Base-by-base conservation (phyloP, 2,329 filamentous ascomycete species). In the Pseudogymnoascus sp. region DNA sequence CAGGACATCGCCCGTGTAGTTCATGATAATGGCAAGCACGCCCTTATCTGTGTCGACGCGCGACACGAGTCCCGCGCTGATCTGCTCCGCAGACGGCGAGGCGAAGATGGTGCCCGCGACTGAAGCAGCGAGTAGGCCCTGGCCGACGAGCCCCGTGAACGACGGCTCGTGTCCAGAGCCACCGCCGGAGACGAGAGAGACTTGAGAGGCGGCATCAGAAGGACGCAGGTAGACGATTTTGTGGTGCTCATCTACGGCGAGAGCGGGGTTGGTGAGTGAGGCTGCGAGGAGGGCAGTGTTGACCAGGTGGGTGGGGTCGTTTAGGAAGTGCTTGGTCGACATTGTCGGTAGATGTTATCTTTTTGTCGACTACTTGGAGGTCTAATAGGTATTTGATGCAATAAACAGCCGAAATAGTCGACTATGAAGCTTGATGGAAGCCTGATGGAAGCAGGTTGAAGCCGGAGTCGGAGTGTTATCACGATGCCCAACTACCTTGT, bases 21-120 rank as follows among this genome's bases (percentile, higher is more conserved):
- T 97, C 90, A 96, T 96, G 30, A 96, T 89, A 5, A 92, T 87
- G n/a, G 96, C 88, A 39, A 97, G 74, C 1, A 96, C 88, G 22
- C 92, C 93, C 64, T 84, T 82, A 47, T 82, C 79, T 3, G 81
- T 81, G 63, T 89, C 84, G 2, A 96, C 88, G 18, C 89, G 81
- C 41, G 85, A 82, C 70, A 87, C 82, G 60, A 95, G 87, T 62
- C 86, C 90, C 66, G 83, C 79, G 61, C 90, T 84, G 60, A 97
- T 86, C 76, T 97, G 92, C 74, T 94, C 87, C 0, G 90, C 87
- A 5, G 83, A 86, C 0, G 90, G 90, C 16, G 86, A 89, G 6
- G 90, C 90, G 70, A 95, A 95, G 69, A 95, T 92, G 2, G 89
- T 92, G 16, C 92, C 92, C 0, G 91, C 89, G 1, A 96, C 90